These are phyloP conservation scores for Lactarius sp. DNA, from an alignment of 768 basidiomycete species.

Conservation along the genomic window DNA sequence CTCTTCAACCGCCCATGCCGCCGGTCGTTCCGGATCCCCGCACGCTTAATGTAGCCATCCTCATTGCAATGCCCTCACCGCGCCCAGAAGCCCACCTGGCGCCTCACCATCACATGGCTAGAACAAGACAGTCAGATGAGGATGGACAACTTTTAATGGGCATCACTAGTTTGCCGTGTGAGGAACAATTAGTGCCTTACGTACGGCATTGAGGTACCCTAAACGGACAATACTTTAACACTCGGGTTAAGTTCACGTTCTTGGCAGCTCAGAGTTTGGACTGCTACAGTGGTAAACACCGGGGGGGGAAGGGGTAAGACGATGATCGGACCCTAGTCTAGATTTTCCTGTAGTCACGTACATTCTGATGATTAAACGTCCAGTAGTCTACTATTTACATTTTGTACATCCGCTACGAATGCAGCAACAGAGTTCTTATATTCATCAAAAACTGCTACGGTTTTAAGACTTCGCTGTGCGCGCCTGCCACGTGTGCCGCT, in stretches of 20 bases:
- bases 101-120: background rate
- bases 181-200: background rate
- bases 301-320: too few species aligned
- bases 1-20: background rate
- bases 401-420: background rate
- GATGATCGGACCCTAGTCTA: too few species aligned
- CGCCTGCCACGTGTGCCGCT: slow-evolving; percentile 29
- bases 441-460: background rate
- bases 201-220: background rate
- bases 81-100: background rate
- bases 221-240: background rate
- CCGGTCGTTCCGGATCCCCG: background rate
- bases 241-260: background rate
- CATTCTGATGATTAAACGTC: background rate
- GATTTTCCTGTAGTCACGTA: too few species aligned
- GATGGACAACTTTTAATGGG: slow-evolving; percentile 13
- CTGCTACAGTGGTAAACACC: background rate
- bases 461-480: background rate
- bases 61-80: slow-evolving; percentile 22
- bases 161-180: background rate
- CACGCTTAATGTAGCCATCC: slow-evolving; percentile 16
- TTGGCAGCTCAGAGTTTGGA: background rate
- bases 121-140: background rate
- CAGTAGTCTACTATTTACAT: background rate
- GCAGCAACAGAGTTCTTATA: background rate